Evolutionary conservation across 2,329 filamentous ascomycete genomes (phyloP).

Genomic region (Colletotrichum sublineola): DNA sequence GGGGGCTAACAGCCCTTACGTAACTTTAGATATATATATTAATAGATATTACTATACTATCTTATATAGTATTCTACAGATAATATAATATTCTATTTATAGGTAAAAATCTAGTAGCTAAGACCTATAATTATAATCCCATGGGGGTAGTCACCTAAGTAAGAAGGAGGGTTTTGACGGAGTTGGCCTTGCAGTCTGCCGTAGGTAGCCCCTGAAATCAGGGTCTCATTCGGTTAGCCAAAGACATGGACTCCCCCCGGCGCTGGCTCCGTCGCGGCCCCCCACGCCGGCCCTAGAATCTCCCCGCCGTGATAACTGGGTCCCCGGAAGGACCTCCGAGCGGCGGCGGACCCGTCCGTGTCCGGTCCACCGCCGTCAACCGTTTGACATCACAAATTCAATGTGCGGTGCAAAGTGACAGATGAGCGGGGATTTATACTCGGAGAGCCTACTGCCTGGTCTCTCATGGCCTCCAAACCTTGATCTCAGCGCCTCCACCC

Average conservation of each 20-base stretch:
- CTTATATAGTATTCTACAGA: too few species aligned
- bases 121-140: too few species aligned
- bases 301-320: not conserved
- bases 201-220: too few species aligned
- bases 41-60: too few species aligned
- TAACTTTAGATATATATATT: too few species aligned
- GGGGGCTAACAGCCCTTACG: too few species aligned
- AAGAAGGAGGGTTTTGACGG: too few species aligned
- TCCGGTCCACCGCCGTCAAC: not conserved
- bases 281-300: not conserved
- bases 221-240: not conserved
- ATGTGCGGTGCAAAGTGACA: not conserved
- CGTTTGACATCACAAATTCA: not conserved
- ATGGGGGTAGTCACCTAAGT: too few species aligned
- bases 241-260: not conserved
- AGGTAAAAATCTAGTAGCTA: too few species aligned
- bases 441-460: not conserved
- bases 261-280: not conserved
- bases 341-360: too few species aligned
- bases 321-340: not conserved
- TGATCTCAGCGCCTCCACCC: not conserved
- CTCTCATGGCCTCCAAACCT: slow-evolving; percentile 4
- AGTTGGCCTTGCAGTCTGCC: too few species aligned
- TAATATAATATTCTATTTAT: too few species aligned
- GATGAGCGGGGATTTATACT: not conserved